Base-by-base conservation (phyloP, 306 rosid species). In the Myrica gale region DNA sequence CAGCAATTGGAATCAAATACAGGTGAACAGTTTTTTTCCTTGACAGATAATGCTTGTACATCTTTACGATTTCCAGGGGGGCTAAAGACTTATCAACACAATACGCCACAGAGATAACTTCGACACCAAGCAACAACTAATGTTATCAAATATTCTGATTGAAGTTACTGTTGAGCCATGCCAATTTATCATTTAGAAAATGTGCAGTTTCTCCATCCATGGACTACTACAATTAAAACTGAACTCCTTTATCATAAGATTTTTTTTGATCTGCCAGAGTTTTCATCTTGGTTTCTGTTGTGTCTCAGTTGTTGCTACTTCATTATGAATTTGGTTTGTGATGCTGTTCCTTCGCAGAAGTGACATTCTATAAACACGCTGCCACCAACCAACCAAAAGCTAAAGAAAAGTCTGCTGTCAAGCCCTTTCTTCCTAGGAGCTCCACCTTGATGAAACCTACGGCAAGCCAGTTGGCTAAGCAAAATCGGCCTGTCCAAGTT, bases 401-500 rank as follows among this genome's bases (percentile, higher is more conserved):
- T 21, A 87, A 82, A 74, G 83, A 81, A 73, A 83, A 79, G 68
- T 66, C 83, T 75, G 77, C 82, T 80, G 62, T 43, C 56, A 82
- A 82, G 74, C 74, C 84, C 26, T 78, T 79, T 52, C 58, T 71
- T 41, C 72, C 81, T 55, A 85, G 87, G 88, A 82, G 86, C 82
- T 90, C 96, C 61, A 95, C 98, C 46, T 87, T 95, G 83, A 88
- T 95, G 96, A 95, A 92, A 82, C 95, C 98, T 71, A 92, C 98
- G 26, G 97, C 95, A 43, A 90, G 98, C 87, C 97, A 86, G 75
- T 84, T 95, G 69, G 98, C 98, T n/a, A 92, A 92, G 85, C 95
- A 89, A 81, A 89, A 87, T 67, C 76, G 77, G 10, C 74, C 81
- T 41, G 47, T 72, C 67, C 89, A 81, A 73, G 71, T 26, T 83